Evolutionary conservation across 352 stramenopile genomes (phyloP).

Genomic region (Phytopythium sindhum): DNA sequence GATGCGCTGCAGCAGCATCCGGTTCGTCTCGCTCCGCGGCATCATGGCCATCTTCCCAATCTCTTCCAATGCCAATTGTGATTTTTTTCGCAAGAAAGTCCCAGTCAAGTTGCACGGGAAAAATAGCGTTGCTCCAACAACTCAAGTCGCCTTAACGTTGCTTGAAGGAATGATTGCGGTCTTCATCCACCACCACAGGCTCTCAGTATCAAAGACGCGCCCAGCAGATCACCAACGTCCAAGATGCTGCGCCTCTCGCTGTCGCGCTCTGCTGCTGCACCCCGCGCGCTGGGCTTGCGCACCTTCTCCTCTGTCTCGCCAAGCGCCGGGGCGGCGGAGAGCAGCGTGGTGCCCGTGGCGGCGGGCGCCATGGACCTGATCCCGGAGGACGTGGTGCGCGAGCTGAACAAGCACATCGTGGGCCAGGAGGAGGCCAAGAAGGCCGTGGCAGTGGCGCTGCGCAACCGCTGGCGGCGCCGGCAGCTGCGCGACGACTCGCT

Average conservation of each 20-base stretch:
- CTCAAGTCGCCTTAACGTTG: neutral
- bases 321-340: neutral
- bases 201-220: neutral
- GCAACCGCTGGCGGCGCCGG: constrained; percentile 96
- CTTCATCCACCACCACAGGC: neutral
- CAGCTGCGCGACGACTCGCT: constrained; percentile 89
- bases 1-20: constrained; percentile 74
- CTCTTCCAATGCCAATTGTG: neutral
- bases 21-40: constrained; percentile 54
- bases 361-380: constrained; percentile 46
- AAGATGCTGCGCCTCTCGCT: constrained; percentile 2
- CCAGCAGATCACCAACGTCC: neutral
- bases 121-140: neutral
- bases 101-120: neutral
- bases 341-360: neutral
- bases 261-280: neutral
- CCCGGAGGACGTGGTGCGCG: constrained; percentile 89
- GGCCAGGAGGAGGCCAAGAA: constrained; percentile 96
- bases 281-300: neutral
- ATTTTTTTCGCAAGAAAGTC: constrained; percentile 1
- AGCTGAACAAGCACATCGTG: constrained; percentile 96
- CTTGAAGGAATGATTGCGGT: neutral
- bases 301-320: neutral
- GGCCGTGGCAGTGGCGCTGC: constrained; percentile 97
- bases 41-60: constrained; percentile 19